Evolutionary conservation across 148 eudicot species (phyloP).

Genomic region (Silene latifolia): DNA sequence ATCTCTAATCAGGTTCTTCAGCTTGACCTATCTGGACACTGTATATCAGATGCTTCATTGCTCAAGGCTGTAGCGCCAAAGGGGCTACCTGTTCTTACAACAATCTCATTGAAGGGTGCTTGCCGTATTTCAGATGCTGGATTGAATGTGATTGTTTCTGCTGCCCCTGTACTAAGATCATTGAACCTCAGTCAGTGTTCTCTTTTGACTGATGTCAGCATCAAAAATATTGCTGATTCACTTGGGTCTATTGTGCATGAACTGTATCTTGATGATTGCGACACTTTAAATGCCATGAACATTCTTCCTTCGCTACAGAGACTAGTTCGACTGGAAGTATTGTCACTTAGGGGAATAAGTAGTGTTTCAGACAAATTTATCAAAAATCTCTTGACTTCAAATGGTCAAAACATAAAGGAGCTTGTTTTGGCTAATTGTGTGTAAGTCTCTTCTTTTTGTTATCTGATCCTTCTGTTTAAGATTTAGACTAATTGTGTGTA

Average conservation of each 20-base stretch:
- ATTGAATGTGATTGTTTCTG: constrained; percentile 47
- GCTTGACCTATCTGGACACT: constrained; percentile 85
- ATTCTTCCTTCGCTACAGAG: constrained; percentile 60
- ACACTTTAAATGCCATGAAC: constrained; percentile 48
- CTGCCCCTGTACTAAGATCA: constrained; percentile 72
- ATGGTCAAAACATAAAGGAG: constrained; percentile 70
- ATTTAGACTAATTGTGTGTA: constrained; percentile 50
- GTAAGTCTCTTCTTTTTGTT: constrained; percentile 37
- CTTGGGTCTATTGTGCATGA: constrained; percentile 61
- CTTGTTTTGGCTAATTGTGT: constrained; percentile 62
- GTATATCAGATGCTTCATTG: constrained; percentile 67
- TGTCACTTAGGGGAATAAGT: constrained; percentile 61
- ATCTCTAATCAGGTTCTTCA: constrained; percentile 67
- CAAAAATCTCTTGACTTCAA: constrained; percentile 33
- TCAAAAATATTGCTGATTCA: constrained; percentile 48
- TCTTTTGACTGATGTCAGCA: constrained; percentile 63
- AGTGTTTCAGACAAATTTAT: constrained; percentile 64
- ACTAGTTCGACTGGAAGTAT: constrained; percentile 53
- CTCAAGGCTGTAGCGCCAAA: constrained; percentile 42
- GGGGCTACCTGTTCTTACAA: constrained; percentile 55
- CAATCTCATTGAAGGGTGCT: constrained; percentile 78
- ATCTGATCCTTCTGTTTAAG: background rate
- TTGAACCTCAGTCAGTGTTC: constrained; percentile 84
- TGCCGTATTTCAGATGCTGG: constrained; percentile 90
- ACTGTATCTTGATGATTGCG: constrained; percentile 72